Percentiles rank a stretch among this genome's conserved stretches.
Conservation (phyloP, 768 basidiomycete genomes). For the Lactarius hengduanensis region DNA sequence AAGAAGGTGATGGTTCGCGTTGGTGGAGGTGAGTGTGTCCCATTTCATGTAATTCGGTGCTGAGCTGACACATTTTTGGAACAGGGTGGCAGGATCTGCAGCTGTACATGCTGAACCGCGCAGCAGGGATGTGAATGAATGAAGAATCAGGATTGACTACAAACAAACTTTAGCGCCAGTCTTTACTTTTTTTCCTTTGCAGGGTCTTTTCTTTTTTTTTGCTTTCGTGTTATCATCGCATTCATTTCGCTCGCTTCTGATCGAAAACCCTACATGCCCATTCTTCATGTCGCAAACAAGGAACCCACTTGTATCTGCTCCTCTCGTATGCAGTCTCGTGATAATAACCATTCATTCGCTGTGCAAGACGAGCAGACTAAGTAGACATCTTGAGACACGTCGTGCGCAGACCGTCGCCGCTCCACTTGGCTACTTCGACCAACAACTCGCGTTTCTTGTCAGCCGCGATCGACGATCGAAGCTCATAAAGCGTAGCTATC, state of each 20-base stretch:
- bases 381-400: constrained; percentile 75
- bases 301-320: constrained; percentile 16
- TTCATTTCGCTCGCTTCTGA: constrained; percentile 17
- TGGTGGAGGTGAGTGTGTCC: constrained; percentile 55
- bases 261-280: constrained; percentile 15
- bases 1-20: constrained; percentile 94
- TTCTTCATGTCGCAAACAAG: constrained; percentile 21
- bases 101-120: constrained; percentile 73
- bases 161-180: constrained; percentile 18
- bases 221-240: constrained; percentile 28
- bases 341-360: constrained; percentile 22
- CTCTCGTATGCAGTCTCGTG: constrained; percentile 23
- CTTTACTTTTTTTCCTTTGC: constrained; percentile 10
- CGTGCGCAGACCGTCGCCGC: constrained; percentile 76
- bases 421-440: constrained; percentile 79
- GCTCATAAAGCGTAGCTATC: constrained; percentile 78
- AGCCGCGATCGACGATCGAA: constrained; percentile 66
- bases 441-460: constrained; percentile 77
- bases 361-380: background rate
- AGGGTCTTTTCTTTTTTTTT: background rate
- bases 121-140: constrained; percentile 59
- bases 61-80: constrained; percentile 14
- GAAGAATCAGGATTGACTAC: background rate
- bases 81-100: constrained; percentile 80
- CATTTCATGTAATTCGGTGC: background rate